Percentiles rank a stretch among this genome's conserved stretches.
Evolutionary conservation across 2,329 filamentous ascomycete species (phyloP).

Genomic region (Fusarium nematophilum): DNA sequence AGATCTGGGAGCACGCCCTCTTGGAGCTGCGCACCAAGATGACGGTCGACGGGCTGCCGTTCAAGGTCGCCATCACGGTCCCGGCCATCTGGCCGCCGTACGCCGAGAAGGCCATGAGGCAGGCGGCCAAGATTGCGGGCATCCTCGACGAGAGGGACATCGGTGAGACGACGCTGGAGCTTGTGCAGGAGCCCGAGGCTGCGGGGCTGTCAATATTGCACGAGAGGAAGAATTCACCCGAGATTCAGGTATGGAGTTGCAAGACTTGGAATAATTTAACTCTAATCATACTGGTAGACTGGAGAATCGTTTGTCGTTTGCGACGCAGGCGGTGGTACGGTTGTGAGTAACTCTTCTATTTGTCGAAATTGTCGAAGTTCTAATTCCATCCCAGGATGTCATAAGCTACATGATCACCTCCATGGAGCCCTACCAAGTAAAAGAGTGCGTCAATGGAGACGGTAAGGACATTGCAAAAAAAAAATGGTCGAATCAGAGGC

Average conservation of each 20-base stretch:
- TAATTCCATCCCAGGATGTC: constrained; percentile 1
- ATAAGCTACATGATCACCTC: constrained; percentile 12
- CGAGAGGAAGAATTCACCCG: not conserved
- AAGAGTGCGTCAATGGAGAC: constrained; percentile 7
- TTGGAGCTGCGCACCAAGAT: no score
- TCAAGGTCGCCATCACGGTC: constrained; percentile 11
- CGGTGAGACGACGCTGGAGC: constrained; percentile 3
- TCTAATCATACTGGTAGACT: not conserved
- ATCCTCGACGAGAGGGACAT: constrained; percentile 1
- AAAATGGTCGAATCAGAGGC: not conserved
- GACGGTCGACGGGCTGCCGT: no score
- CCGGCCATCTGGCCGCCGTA: constrained; percentile 17
- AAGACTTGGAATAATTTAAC: not conserved
- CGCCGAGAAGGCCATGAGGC: constrained; percentile 5
- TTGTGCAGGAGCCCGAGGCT: constrained; percentile 18
- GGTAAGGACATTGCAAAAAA: not conserved
- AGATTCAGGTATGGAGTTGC: constrained; percentile 1
- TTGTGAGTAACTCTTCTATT: not conserved
- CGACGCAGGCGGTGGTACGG: constrained; percentile 13
- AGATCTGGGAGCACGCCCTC: no score
- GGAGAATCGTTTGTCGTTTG: constrained; percentile 18
- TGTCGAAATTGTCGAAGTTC: not conserved
- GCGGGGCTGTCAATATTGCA: constrained; percentile 9
- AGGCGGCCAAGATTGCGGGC: constrained; percentile 13
- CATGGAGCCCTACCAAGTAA: not conserved